phyloP scores from a whole-genome alignment of 805 yeast genomes.

The Barnettozyma vustinii region DNA sequence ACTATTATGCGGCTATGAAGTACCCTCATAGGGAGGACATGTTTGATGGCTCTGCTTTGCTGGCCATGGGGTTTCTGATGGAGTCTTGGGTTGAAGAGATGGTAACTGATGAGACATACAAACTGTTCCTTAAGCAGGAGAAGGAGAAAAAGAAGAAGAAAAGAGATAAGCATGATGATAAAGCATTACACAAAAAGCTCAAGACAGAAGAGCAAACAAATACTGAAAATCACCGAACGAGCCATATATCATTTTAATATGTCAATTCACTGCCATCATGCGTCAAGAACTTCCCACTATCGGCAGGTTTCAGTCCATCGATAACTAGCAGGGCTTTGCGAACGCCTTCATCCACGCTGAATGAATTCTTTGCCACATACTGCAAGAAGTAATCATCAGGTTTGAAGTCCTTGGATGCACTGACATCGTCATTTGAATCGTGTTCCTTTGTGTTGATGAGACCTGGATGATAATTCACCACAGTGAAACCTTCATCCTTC shows the following conservation, averaged over 20 bases:
- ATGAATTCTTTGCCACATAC: conserved; percentile 9
- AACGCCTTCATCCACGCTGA: conserved; percentile 15
- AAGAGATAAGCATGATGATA: background rate
- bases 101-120: background rate
- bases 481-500: conserved; percentile 23
- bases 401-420: conserved; percentile 10
- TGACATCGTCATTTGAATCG: conserved; percentile 9
- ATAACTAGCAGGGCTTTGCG: conserved; percentile 16
- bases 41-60: conserved; percentile 34
- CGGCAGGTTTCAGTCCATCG: conserved; percentile 6
- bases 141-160: background rate
- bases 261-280: conserved; percentile 14
- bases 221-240: background rate
- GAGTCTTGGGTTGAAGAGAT: conserved; percentile 33
- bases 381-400: conserved; percentile 13
- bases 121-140: background rate
- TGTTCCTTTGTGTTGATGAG: conserved; percentile 15
- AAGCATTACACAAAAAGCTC: background rate
- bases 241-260: conserved; percentile 9
- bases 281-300: conserved; percentile 19
- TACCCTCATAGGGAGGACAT: conserved; percentile 22
- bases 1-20: conserved; percentile 27
- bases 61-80: conserved; percentile 31
- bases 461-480: conserved; percentile 28
- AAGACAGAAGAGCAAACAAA: background rate